Conservation (phyloP, 1,139 yeast genomes). For the Blastobotrys aristatus region DNA sequence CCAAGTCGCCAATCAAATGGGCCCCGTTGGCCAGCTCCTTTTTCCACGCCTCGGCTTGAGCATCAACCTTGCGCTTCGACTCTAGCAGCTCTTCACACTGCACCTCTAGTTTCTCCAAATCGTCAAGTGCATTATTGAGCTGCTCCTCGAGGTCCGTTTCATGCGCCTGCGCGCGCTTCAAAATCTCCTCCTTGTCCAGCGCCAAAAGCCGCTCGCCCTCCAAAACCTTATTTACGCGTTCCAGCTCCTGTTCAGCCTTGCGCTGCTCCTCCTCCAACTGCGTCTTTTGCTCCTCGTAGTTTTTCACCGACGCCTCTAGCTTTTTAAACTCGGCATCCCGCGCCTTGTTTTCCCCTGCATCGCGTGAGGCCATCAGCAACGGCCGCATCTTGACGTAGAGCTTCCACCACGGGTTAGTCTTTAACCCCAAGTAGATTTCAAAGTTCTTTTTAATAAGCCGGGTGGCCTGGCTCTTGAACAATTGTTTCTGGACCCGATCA, state of each 20-base stretch:
- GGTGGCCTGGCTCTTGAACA: conserved; percentile 66
- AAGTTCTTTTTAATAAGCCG: conserved; percentile 63
- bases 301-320: conserved; percentile 42
- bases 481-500: conserved; percentile 43
- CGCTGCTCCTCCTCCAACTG: conserved; percentile 31
- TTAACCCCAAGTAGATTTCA: conserved; percentile 47
- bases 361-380: conserved; percentile 59
- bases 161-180: conserved; percentile 38
- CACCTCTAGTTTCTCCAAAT: conserved; percentile 36
- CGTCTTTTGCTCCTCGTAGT: conserved; percentile 35
- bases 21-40: conserved; percentile 35
- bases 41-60: conserved; percentile 31
- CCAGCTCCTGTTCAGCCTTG: conserved; percentile 37
- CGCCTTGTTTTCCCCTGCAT: conserved; percentile 50
- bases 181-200: conserved; percentile 41
- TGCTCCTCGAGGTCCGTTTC: conserved; percentile 41
- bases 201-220: conserved; percentile 40
- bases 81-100: conserved; percentile 37
- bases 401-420: conserved; percentile 74
- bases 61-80: conserved; percentile 35
- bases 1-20: conserved; percentile 30
- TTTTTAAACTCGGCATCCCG: conserved; percentile 56
- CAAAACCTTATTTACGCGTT: conserved; percentile 35
- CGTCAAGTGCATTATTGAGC: conserved; percentile 34
- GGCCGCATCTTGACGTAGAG: conserved; percentile 73